A percentile compares a stretch with the other conserved stretches of the same genome.
Conservation (phyloP, 495 filamentous ascomycete genomes). For the Xylaria longipes region DNA sequence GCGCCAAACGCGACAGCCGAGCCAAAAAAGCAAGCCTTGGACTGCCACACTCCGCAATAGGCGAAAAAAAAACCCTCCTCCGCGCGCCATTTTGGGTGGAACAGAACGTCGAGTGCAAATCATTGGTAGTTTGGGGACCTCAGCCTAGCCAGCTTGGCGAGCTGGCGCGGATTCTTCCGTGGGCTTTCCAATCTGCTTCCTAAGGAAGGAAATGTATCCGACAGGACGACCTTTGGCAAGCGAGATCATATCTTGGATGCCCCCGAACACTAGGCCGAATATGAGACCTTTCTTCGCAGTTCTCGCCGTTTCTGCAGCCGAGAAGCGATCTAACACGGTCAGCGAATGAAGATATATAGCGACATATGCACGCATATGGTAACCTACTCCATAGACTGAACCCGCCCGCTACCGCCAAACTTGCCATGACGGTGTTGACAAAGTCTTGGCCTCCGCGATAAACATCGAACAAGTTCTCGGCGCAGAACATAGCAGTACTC, state of each 20-base stretch:
- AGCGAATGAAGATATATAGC: neutral
- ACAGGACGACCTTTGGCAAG: conserved; percentile 70
- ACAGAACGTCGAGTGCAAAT: neutral
- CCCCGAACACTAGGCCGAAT: conserved; percentile 79
- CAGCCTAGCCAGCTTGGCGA: neutral
- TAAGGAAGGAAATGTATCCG: conserved; percentile 73
- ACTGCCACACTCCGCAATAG: neutral
- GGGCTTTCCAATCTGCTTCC: conserved; percentile 47
- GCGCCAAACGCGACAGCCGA: conserved; percentile 9
- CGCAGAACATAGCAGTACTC: conserved; percentile 70
- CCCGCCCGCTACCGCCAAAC: conserved; percentile 77
- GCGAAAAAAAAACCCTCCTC: neutral
- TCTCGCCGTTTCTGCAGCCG: conserved; percentile 79
- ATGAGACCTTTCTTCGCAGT: conserved; percentile 81
- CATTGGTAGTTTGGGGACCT: neutral
- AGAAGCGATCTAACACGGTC: conserved; percentile 70
- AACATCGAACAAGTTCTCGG: conserved; percentile 85
- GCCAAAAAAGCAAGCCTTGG: neutral
- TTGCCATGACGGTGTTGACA: conserved; percentile 77
- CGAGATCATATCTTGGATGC: conserved; percentile 75
- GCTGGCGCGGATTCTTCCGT: conserved; percentile 30
- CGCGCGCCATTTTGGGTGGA: neutral
- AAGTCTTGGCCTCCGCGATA: conserved; percentile 74
- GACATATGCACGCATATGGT: neutral
- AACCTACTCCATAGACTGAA: conserved; percentile 85